Conservation (phyloP, 345 rosid species). For the Pistacia integerrima region DNA sequence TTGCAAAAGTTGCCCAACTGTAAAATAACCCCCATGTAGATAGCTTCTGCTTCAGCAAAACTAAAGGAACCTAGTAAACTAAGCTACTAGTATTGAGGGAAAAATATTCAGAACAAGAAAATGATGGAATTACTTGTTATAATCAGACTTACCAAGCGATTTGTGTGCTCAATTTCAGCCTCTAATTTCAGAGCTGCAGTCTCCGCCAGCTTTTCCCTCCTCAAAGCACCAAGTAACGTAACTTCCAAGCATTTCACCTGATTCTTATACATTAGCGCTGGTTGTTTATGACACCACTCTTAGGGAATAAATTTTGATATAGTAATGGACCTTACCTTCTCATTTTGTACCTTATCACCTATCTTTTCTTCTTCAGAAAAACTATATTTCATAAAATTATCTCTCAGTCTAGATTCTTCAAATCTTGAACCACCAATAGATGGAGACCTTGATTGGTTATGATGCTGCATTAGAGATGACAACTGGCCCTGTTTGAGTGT, state of each 20-base stretch:
- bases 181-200: conserved; percentile 45
- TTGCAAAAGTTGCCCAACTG: conserved; percentile 44
- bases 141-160: conserved; percentile 56
- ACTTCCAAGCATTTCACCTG: conserved; percentile 46
- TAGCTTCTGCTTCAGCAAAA: conserved; percentile 6
- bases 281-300: conserved; percentile 13
- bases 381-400: conserved; percentile 30
- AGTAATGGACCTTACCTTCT: conserved; percentile 44
- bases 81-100: conserved; percentile 1
- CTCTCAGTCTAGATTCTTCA: conserved; percentile 39
- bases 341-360: conserved; percentile 30
- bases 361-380: conserved; percentile 33
- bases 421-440: conserved; percentile 32
- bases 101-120: conserved; percentile 5
- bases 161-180: conserved; percentile 64
- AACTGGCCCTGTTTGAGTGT: conserved; percentile 63
- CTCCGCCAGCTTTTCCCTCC: conserved; percentile 74
- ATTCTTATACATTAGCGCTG: conserved; percentile 25
- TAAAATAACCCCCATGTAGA: conserved; percentile 21
- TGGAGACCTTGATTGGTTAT: conserved; percentile 39
- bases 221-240: conserved; percentile 54
- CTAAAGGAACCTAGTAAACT: background rate
- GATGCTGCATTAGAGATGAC: conserved; percentile 60
- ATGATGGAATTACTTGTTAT: conserved; percentile 8
- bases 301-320: conserved; percentile 14